Base-by-base conservation (phyloP, 2,329 filamentous ascomycete species). In the Acrocalymma vagum region DNA sequence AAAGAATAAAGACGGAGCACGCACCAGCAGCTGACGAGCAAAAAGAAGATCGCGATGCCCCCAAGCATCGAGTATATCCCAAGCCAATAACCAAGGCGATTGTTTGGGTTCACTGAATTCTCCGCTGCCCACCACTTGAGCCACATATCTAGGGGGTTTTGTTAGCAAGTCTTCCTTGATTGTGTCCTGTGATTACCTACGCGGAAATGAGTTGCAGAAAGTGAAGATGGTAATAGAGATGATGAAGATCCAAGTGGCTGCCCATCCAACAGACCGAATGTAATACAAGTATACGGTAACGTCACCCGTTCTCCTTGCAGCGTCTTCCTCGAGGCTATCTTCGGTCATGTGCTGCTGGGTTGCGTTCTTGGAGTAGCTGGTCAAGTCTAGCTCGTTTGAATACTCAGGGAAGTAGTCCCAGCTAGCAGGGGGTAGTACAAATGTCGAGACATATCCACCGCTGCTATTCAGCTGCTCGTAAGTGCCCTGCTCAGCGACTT, bases 91-190 rank as follows among this genome's bases (percentile, higher is more conserved):
- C 33, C 16, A 22, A 43, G 13, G 3, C 47, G 26, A 17, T 42
- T 18, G 24, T 33, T 43, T 13, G 56, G 38, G n/a, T 44, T 22
- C 2, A 36, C 29, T 29, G 54, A 58, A 16, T 51, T 72, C 17
- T 67, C 64, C 29, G 72, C 65, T 0, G 72, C 62, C 75, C 53
- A 78, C 62, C 72, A 76, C 34, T 73, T 66, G 10, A 78, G n/a
- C n/a, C n/a, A n/a, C n/a, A n/a, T n/a, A n/a, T n/a, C n/a, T n/a
- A n/a, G n/a, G n/a, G n/a, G n/a, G n/a, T n/a, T n/a, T n/a, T n/a
- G n/a, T n/a, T n/a, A n/a, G n/a, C n/a, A n/a, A n/a, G n/a, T n/a
- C n/a, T n/a, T n/a, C n/a, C n/a, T n/a, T n/a, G n/a, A n/a, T n/a
- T n/a, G n/a, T n/a, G n/a, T 59, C 72, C n/a, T n/a, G n/a, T n/a